Conservation (phyloP, 2,329 filamentous ascomycete genomes). For the Coniella vitis region DNA sequence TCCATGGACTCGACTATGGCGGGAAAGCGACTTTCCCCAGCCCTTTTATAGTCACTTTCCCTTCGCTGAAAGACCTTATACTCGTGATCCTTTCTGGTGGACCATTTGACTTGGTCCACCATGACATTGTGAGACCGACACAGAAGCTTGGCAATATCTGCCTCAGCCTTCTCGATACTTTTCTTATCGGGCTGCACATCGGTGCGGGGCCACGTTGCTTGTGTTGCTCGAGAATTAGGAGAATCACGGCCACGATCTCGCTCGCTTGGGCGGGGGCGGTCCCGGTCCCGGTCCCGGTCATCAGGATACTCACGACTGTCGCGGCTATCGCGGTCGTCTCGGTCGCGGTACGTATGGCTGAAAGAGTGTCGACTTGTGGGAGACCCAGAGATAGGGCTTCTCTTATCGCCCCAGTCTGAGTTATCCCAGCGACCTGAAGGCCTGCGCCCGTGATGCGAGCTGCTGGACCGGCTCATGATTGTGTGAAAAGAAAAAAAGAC, state of each 20-base stretch:
- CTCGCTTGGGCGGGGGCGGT: no score
- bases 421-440: no score
- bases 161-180: background rate
- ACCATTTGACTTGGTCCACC: conserved; percentile 3
- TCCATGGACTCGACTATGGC: conserved; percentile 2
- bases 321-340: conserved; percentile 9
- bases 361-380: no score
- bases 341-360: background rate
- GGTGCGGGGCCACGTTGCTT: background rate
- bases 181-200: background rate
- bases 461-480: no score
- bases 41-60: conserved; percentile 2
- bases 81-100: conserved; percentile 7
- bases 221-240: background rate
- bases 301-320: background rate
- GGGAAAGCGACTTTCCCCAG: conserved; percentile 4
- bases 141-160: conserved; percentile 4
- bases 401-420: no score
- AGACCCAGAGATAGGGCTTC: background rate
- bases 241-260: background rate
- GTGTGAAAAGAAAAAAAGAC: no score
- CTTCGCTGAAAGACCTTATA: conserved; percentile 2
- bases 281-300: background rate
- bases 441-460: no score
- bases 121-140: conserved; percentile 1